Conservation (phyloP, 1,284 basidiomycete species). For the Ganoderma multipileum region DNA sequence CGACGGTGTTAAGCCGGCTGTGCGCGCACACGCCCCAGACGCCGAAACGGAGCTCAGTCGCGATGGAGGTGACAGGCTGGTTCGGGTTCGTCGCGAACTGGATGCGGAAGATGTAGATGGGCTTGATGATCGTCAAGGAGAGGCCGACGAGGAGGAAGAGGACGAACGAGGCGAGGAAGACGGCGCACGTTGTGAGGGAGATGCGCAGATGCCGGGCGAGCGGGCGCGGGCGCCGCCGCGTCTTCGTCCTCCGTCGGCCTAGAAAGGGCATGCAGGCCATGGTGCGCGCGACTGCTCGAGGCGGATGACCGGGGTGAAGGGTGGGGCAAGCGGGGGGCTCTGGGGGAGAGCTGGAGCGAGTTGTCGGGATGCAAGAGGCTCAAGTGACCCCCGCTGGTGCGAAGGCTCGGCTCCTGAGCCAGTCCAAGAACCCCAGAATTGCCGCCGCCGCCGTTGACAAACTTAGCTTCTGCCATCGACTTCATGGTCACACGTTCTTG, state of each 20-base stretch:
- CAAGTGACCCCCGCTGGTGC: not conserved
- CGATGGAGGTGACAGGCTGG: conserved; percentile 55
- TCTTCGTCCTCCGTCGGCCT: conserved; percentile 7
- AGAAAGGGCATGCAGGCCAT: not conserved
- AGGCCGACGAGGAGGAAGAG: conserved; percentile 77
- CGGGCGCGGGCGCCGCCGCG: conserved; percentile 30
- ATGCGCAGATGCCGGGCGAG: conserved; percentile 49
- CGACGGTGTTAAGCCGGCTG: conserved; percentile 45
- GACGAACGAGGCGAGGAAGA: conserved; percentile 65
- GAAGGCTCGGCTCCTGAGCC: conserved; percentile 2
- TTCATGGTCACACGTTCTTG: conserved; percentile 1
- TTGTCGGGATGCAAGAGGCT: not conserved
- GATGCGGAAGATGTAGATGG: conserved; percentile 72
- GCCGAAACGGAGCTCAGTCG: conserved; percentile 70
- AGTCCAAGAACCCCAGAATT: not conserved
- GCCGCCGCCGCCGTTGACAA: conserved; percentile 3
- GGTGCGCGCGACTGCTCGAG: conserved; percentile 2
- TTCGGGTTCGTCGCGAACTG: conserved; percentile 45
- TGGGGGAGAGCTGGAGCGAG: not conserved
- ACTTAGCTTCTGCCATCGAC: conserved; percentile 3
- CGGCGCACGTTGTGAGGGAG: conserved; percentile 50
- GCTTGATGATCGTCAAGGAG: conserved; percentile 76
- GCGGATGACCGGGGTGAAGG: not conserved
- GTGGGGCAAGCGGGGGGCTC: not conserved
- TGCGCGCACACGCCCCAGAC: conserved; percentile 78